Base-by-base conservation (phyloP, 352 stramenopile species). In the Bremia lactucae region DNA sequence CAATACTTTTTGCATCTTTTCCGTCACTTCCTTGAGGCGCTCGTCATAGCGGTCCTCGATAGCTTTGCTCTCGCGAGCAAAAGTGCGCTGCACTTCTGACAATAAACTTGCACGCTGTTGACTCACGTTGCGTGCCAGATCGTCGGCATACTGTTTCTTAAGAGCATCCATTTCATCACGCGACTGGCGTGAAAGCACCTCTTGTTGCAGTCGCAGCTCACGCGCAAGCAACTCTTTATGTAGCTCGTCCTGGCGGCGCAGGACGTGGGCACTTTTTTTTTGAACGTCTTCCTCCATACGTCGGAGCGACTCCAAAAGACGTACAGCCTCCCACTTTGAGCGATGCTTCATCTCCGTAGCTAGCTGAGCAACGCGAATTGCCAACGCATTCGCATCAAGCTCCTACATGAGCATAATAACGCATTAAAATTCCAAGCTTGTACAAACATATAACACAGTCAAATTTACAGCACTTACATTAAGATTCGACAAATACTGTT, bases 301-400 rank as follows among this genome's bases (percentile, higher is more conserved):
- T 6, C 68, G 68, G 36, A 90, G 51, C 13, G 77, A 75, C 41
- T 90, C 77, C 16, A 86, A 40, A 26, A 90, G 43, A 31, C 74
- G 71, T 31, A 85, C 70, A 20, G 77, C 73, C 50, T 90, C 77
- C 77, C 77, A 90, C 52, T 90, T 87, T 13, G 77, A 81, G 14
- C 77, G 77, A 58, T 90, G 72, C 71, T 90, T 90, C 77, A 90
- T 90, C 58, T 90, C 77, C 3, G 74, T 87, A 40, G 74, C 68
- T 15, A 90, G 45, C 42, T 90, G 77, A 2, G 77, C 74, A 16
- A 90, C 72, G 20, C 77, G 77, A 36, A 90, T 77, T 6, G 72
- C 67, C n/a, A 90, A 48, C 31, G 68, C 61, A 34, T 82, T 78
- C 14, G 72, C 49, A 38, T 86, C 77, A 38, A 89, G 49, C 29